Conservation (phyloP, 768 basidiomycete genomes). For the Mycena latifolia region DNA sequence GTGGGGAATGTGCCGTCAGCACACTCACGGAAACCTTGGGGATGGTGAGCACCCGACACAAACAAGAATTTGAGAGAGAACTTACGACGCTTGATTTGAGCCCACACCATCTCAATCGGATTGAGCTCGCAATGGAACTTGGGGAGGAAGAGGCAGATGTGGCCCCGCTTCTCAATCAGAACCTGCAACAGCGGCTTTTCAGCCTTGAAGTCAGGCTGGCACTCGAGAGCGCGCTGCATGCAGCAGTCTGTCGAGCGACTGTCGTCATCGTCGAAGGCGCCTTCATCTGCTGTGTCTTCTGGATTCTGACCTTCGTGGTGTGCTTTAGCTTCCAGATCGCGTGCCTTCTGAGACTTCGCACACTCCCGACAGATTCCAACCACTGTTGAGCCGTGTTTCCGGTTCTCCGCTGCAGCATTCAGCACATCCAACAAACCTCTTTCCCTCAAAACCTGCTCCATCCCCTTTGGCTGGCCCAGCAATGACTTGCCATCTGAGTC, state of each 20-base stretch:
- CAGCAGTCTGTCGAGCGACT: slow-evolving; percentile 32
- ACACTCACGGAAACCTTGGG: slow-evolving; percentile 37
- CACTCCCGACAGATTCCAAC: slow-evolving; percentile 36
- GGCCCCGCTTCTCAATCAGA: slow-evolving; percentile 39
- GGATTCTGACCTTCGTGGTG: slow-evolving; percentile 27
- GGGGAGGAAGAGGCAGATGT: slow-evolving; percentile 39
- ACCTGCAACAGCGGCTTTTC: slow-evolving; percentile 39
- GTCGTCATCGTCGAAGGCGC: slow-evolving; percentile 29
- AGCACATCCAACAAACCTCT: slow-evolving; percentile 22
- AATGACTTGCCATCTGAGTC: slow-evolving; percentile 29
- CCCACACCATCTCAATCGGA: slow-evolving; percentile 48
- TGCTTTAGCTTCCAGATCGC: slow-evolving; percentile 32
- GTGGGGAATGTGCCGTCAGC: slow-evolving; percentile 41
- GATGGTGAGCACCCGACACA: slow-evolving; percentile 18
- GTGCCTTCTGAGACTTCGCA: slow-evolving; percentile 31
- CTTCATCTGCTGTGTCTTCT: slow-evolving; percentile 20
- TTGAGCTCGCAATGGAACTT: slow-evolving; percentile 32
- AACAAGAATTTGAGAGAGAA: slow-evolving; percentile 17
- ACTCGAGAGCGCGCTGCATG: slow-evolving; percentile 36
- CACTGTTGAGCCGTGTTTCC: slow-evolving; percentile 17
- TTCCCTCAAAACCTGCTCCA: slow-evolving; percentile 36
- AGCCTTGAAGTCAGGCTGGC: slow-evolving; percentile 36
- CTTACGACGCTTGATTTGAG: slow-evolving; percentile 38
- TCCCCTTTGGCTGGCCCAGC: slow-evolving; percentile 36
- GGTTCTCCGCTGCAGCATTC: slow-evolving; percentile 16